Percentiles rank a stretch among this genome's conserved stretches.
Conservation (phyloP, 2,329 filamentous ascomycete genomes). For the Colletotrichum phormii region DNA sequence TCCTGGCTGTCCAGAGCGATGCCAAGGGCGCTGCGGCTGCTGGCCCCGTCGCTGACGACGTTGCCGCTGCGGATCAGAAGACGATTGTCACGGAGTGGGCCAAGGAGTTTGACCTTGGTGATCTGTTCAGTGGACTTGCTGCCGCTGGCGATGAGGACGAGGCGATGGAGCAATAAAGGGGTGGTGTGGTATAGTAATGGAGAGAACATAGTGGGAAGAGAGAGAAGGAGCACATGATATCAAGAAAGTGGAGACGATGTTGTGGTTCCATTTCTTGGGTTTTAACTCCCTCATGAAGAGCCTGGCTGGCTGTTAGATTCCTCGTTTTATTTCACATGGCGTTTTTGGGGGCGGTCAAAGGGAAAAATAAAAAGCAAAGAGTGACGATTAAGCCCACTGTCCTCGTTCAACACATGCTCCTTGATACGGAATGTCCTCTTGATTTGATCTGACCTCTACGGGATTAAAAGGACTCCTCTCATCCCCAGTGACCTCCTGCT, state of each 20-base stretch:
- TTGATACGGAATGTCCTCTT: neutral
- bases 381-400: slow-evolving; percentile 12
- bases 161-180: slow-evolving; percentile 62
- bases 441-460: neutral
- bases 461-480: too few species aligned
- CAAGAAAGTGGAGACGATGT: slow-evolving; percentile 8
- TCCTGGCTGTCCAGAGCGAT: slow-evolving; percentile 64
- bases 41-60: slow-evolving; percentile 52
- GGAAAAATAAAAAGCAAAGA: slow-evolving; percentile 23
- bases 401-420: slow-evolving; percentile 23
- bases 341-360: slow-evolving; percentile 29
- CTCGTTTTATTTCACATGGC: slow-evolving; percentile 9
- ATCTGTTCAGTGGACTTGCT: slow-evolving; percentile 73
- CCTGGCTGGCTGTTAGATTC: slow-evolving; percentile 17
- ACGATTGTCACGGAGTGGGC: slow-evolving; percentile 93
- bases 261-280: slow-evolving; percentile 1
- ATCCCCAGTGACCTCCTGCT: too few species aligned
- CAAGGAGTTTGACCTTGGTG: slow-evolving; percentile 94
- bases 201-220: neutral
- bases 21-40: slow-evolving; percentile 42
- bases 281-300: neutral
- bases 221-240: slow-evolving; percentile 19
- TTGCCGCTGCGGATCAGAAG: slow-evolving; percentile 75
- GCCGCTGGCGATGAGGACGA: slow-evolving; percentile 50
- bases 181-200: slow-evolving; percentile 8